Evolutionary conservation across 768 basidiomycete species (phyloP).

Genomic region (Phaeotremella fagi): DNA sequence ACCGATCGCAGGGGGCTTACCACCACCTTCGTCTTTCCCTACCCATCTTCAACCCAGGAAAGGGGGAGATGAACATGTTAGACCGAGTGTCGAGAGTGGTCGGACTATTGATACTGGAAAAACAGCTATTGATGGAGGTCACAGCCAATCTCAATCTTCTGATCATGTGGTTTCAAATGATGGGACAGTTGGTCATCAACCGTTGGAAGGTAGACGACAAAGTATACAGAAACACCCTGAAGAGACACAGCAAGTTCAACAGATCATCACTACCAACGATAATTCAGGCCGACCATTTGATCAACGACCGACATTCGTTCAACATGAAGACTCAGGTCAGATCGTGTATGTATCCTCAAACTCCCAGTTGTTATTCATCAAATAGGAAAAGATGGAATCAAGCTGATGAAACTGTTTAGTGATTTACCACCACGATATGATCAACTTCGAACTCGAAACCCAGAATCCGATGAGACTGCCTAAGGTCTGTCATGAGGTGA

Average conservation of each 20-base stretch:
- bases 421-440: slow-evolving; percentile 36
- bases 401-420: slow-evolving; percentile 4
- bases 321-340: slow-evolving; percentile 30
- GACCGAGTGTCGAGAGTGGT: neutral
- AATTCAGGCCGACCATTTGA: too few relatives aligned
- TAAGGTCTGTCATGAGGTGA: too few relatives aligned
- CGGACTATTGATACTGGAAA: neutral
- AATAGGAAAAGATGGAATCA: neutral
- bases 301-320: slow-evolving; percentile 14
- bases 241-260: too few relatives aligned
- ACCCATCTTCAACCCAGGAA: neutral
- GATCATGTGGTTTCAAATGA: too few relatives aligned
- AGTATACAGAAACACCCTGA: neutral
- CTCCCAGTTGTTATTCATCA: neutral
- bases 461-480: too few relatives aligned
- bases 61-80: neutral
- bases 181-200: too few relatives aligned
- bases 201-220: too few relatives aligned
- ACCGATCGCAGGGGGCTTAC: neutral
- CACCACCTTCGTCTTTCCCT: neutral
- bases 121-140: neutral
- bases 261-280: too few relatives aligned
- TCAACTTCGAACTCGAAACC: slow-evolving; percentile 31
- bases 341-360: slow-evolving; percentile 25
- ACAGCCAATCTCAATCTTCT: too few relatives aligned